Evolutionary conservation across 2,329 filamentous ascomycete genomes (phyloP).

Genomic region (Exophiala mesophila): DNA sequence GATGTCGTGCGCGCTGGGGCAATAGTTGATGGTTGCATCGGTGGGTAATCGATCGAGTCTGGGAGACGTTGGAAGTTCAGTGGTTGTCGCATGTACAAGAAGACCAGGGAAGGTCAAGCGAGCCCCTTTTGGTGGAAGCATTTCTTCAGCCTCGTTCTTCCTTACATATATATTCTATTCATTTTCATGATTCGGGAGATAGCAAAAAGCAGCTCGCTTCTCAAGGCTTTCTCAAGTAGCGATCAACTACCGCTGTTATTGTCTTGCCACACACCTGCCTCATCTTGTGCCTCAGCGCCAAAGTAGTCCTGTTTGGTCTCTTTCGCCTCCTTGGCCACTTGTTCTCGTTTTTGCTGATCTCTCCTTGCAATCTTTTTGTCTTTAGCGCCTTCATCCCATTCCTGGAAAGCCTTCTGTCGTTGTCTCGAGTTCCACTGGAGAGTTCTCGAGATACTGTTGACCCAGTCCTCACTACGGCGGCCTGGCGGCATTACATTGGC

Average conservation of each 20-base stretch:
- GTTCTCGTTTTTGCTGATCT: background rate
- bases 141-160: constrained; percentile 4
- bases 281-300: background rate
- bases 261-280: background rate
- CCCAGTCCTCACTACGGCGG: constrained; percentile 45
- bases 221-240: background rate
- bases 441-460: constrained; percentile 47
- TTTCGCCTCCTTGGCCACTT: background rate
- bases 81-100: background rate
- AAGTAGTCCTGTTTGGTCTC: background rate
- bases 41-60: too few species aligned
- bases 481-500: constrained; percentile 44
- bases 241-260: background rate
- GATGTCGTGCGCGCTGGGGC: too few species aligned
- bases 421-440: constrained; percentile 49
- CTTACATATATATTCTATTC: background rate
- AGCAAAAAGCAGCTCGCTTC: too few species aligned
- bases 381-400: constrained; percentile 22
- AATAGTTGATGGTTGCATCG: too few species aligned
- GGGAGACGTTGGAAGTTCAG: background rate
- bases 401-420: constrained; percentile 39
- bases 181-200: constrained; percentile 4
- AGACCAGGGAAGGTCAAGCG: constrained; percentile 13
- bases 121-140: constrained; percentile 3
- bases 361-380: constrained; percentile 5